These are phyloP conservation scores for Crithidia acanthocephali DNA, from an alignment of 208 protist genomes.

Conservation along the genomic window DNA sequence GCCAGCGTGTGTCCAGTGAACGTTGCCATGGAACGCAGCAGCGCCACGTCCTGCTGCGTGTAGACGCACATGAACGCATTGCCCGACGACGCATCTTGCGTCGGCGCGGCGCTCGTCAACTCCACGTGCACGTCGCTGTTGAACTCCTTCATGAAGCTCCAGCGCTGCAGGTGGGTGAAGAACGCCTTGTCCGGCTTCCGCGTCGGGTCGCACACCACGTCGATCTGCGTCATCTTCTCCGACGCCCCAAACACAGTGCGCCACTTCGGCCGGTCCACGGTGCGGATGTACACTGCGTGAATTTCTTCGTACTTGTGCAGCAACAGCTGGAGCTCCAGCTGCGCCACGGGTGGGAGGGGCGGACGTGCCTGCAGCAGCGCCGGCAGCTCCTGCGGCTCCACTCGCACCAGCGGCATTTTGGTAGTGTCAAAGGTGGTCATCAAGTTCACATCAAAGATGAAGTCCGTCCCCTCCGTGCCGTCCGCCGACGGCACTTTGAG, in stretches of 20 bases:
- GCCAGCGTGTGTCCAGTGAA: constrained; percentile 65
- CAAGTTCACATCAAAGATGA: constrained; percentile 64
- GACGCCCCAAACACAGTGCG: constrained; percentile 58
- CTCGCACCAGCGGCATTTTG: constrained; percentile 68
- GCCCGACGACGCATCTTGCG: constrained; percentile 8
- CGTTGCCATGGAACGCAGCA: constrained; percentile 66
- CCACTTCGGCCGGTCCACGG: constrained; percentile 76
- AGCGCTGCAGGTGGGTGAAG: constrained; percentile 73
- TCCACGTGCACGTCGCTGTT: constrained; percentile 87
- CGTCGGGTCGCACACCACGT: constrained; percentile 57
- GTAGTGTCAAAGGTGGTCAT: constrained; percentile 73
- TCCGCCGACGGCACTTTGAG: constrained; percentile 1
- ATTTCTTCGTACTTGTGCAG: constrained; percentile 73
- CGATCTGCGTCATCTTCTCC: constrained; percentile 85
- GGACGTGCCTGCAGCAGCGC: constrained; percentile 45
- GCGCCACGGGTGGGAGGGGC: constrained; percentile 73
- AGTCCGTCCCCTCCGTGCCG: not conserved
- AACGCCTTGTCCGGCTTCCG: constrained; percentile 54
- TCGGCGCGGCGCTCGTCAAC: constrained; percentile 48
- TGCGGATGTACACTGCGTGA: constrained; percentile 70
- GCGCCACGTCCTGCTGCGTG: constrained; percentile 48
- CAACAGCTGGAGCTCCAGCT: constrained; percentile 87
- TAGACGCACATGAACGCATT: constrained; percentile 71
- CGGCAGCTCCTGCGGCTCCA: constrained; percentile 61
- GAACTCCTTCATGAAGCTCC: constrained; percentile 90